These are phyloP conservation scores for Geotrichum ghanense DNA, from an alignment of 805 yeast species.

Conservation along the genomic window DNA sequence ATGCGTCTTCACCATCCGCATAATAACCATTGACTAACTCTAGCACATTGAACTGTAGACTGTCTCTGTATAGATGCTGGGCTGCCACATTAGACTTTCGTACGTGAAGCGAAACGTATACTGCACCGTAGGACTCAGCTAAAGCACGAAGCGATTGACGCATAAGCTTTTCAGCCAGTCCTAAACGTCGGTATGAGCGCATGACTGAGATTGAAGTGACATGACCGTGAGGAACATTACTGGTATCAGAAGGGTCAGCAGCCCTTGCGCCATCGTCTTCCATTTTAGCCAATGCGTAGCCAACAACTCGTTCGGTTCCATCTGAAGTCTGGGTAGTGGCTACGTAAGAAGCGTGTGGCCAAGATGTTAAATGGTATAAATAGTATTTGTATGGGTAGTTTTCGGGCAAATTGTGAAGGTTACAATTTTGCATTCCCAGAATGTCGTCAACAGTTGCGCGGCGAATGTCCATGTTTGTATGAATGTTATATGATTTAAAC, in stretches of 20 bases:
- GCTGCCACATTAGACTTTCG: slow-evolving; percentile 93
- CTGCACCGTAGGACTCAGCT: slow-evolving; percentile 69
- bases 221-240: slow-evolving; percentile 56
- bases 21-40: slow-evolving; percentile 81
- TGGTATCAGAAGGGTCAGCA: slow-evolving; percentile 11
- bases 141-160: slow-evolving; percentile 68
- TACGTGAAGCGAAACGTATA: slow-evolving; percentile 84
- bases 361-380: slow-evolving; percentile 83
- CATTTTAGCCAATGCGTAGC: slow-evolving; percentile 92
- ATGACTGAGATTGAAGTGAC: slow-evolving; percentile 88
- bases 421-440: slow-evolving; percentile 94
- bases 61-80: slow-evolving; percentile 76
- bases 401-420: slow-evolving; percentile 85
- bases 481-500: neutral
- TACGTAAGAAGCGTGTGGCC: slow-evolving; percentile 97
- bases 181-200: slow-evolving; percentile 93
- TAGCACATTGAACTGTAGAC: slow-evolving; percentile 71
- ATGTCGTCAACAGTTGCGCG: slow-evolving; percentile 78
- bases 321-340: slow-evolving; percentile 62
- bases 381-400: slow-evolving; percentile 88
- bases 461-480: slow-evolving; percentile 55
- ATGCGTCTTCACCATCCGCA: slow-evolving; percentile 97
- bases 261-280: slow-evolving; percentile 52
- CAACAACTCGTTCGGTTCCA: slow-evolving; percentile 77
- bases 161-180: slow-evolving; percentile 87